phyloP scores from a whole-genome alignment of 2,329 filamentous ascomycete genomes.

The Coniella lustricola region DNA sequence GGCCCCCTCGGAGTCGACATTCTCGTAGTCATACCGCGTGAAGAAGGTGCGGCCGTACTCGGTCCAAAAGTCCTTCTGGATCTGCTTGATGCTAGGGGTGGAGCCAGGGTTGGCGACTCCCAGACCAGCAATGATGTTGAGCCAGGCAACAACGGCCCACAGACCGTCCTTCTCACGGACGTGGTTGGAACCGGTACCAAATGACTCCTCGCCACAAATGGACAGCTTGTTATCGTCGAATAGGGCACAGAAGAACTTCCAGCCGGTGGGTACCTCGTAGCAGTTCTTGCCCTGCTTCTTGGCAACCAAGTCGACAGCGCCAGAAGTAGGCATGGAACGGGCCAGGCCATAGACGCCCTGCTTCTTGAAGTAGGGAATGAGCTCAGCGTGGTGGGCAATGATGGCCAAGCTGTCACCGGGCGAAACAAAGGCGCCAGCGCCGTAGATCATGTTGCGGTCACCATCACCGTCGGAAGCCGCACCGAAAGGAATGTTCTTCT shows the following conservation, averaged over 20 bases:
- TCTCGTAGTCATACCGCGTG: conserved; percentile 97
- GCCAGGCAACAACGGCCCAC: conserved; percentile 95
- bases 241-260: conserved; percentile 98
- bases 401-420: conserved; percentile 96
- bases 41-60: conserved; percentile 97
- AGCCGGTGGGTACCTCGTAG: conserved; percentile 97
- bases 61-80: conserved; percentile 96
- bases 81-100: conserved; percentile 87
- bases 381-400: conserved; percentile 91
- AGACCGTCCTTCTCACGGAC: conserved; percentile 98
- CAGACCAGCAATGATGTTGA: conserved; percentile 96
- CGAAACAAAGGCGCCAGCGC: conserved; percentile 91
- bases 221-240: conserved; percentile 94
- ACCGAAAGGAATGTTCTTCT: conserved; percentile 86
- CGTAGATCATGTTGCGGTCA: conserved; percentile 99
- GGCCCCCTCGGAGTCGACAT: conserved; percentile 84
- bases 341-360: conserved; percentile 93
- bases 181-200: conserved; percentile 96
- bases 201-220: conserved; percentile 97
- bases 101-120: conserved; percentile 73
- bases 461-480: conserved; percentile 95
- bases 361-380: conserved; percentile 98
- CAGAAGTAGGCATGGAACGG: conserved; percentile 95
- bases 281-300: conserved; percentile 85
- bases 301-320: conserved; percentile 90